Percentiles rank a stretch among this genome's conserved stretches.
Evolutionary conservation across 176 grass and related monocot species (phyloP).

Genomic region (Tillandsia fasciculata): DNA sequence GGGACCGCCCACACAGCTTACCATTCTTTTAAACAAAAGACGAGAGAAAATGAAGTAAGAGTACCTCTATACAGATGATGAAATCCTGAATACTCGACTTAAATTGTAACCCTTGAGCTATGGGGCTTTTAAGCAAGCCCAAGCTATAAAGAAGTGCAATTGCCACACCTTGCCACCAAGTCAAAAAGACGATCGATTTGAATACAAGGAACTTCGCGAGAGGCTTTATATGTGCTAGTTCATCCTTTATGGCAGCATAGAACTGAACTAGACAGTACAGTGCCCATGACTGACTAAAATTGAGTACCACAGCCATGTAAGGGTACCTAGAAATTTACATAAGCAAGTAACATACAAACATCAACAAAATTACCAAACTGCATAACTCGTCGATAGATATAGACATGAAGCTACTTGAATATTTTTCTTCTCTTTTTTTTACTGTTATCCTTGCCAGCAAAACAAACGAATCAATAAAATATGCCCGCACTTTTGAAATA

Average conservation of each 20-base stretch:
- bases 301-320: slow-evolving; percentile 77
- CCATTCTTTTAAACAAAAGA: no score
- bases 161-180: slow-evolving; percentile 93
- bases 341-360: slow-evolving; percentile 10
- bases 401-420: neutral
- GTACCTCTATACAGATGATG: slow-evolving; percentile 97
- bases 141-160: slow-evolving; percentile 73
- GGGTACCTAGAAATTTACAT: slow-evolving; percentile 58
- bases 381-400: neutral
- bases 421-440: neutral
- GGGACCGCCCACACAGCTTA: neutral
- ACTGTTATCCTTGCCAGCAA: neutral
- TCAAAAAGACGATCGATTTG: slow-evolving; percentile 98
- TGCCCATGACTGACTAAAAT: slow-evolving; percentile 98
- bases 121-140: slow-evolving; percentile 67
- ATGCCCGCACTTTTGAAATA: slow-evolving; percentile 2
- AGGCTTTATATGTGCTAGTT: slow-evolving; percentile 86
- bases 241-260: slow-evolving; percentile 86
- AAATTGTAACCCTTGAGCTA: slow-evolving; percentile 72
- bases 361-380: neutral
- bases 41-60: slow-evolving; percentile 3
- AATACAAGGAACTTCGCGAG: slow-evolving; percentile 89
- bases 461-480: neutral
- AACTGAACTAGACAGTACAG: slow-evolving; percentile 92
- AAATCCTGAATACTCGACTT: slow-evolving; percentile 97